Conservation (phyloP, 805 yeast species). For the Wickerhamomyces tratensis region DNA sequence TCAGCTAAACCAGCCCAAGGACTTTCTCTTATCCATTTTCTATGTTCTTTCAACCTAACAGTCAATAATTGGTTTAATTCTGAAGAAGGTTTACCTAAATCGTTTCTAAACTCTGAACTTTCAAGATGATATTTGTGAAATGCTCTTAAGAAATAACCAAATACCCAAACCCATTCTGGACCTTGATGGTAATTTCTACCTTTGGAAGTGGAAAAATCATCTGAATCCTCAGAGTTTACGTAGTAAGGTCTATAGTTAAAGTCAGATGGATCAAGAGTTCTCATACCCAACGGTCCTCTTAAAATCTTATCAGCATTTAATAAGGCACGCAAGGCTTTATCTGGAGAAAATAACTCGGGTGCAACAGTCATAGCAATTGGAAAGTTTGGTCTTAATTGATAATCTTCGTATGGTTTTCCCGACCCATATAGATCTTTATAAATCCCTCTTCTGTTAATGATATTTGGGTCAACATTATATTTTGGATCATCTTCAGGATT, state of each 20-base stretch:
- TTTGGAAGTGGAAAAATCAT: constrained; percentile 85
- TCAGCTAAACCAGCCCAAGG: constrained; percentile 94
- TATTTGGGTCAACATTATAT: constrained; percentile 49
- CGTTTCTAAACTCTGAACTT: constrained; percentile 25
- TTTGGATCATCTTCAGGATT: constrained; percentile 49
- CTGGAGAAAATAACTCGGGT: constrained; percentile 73
- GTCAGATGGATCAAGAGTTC: constrained; percentile 88
- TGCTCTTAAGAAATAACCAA: constrained; percentile 84
- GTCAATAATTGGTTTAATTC: constrained; percentile 51
- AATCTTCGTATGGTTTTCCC: constrained; percentile 88
- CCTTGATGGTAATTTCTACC: constrained; percentile 98
- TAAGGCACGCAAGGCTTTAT: constrained; percentile 55
- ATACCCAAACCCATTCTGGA: constrained; percentile 96
- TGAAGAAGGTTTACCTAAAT: constrained; percentile 30
- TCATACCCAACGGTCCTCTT: constrained; percentile 88
- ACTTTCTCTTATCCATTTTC: constrained; percentile 61
- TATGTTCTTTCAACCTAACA: constrained; percentile 52
- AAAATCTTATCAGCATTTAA: constrained; percentile 60
- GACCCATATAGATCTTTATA: constrained; percentile 79
- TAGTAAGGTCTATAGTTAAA: constrained; percentile 88
- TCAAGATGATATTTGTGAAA: constrained; percentile 42
- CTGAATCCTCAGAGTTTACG: constrained; percentile 66
- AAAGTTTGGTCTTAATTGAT: constrained; percentile 87
- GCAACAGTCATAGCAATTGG: constrained; percentile 92
- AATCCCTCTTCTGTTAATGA: constrained; percentile 86